Evolutionary conservation across 257 asterid genomes (phyloP), one percentile per base, ranked within the genome.

Genomic region (Primulina eburnea): DNA sequence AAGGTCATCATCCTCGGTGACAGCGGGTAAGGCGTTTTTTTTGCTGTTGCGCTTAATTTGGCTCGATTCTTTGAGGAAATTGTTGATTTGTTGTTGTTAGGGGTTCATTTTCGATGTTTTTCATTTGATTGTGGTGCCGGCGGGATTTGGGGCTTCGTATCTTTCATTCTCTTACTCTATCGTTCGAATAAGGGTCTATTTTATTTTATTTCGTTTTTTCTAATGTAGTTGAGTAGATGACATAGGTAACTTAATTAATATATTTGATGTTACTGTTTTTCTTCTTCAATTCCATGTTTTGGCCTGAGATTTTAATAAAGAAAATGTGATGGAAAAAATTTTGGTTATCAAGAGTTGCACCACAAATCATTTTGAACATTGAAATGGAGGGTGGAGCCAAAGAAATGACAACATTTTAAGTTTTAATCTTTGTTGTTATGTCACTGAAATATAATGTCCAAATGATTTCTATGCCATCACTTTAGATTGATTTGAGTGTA

Each of bases 1-100:
- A 85, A 85, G 83, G 90, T 85, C 57, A 85, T 85, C 80, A 82
- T 85, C 83, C 90, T 85, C 70, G 90, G 90, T 58, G 90, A 85
- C 14, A 85, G 90, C 78, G 90, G 90, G 88, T 85, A 7, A 60
- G 77, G 56, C 30, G 53, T 72, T 33, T 34, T 72, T 33, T 34
- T 56, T 60, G 2, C 20, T 5, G 26, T 20, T 65, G 2, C 29
- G 56, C 57, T 1, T 37, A 12, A 12, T 71, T 20, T 9, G 52
- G 17, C 17, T 40, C 11, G 52, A 11, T 40, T 40, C 52, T 40
- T 17, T 17, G 52, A 12, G 52, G 52, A 40, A 40, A 40, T 65
- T 47, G 14, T 47, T 9, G 21, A 16, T 50, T 16, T 14, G 16
- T 17, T 5, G 21, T 24, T 24, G 1, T 50, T 0, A 50, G 57